Evolutionary conservation across 2,329 filamentous ascomycete species (phyloP).

Genomic region (Penicillium sclerotigenum): DNA sequence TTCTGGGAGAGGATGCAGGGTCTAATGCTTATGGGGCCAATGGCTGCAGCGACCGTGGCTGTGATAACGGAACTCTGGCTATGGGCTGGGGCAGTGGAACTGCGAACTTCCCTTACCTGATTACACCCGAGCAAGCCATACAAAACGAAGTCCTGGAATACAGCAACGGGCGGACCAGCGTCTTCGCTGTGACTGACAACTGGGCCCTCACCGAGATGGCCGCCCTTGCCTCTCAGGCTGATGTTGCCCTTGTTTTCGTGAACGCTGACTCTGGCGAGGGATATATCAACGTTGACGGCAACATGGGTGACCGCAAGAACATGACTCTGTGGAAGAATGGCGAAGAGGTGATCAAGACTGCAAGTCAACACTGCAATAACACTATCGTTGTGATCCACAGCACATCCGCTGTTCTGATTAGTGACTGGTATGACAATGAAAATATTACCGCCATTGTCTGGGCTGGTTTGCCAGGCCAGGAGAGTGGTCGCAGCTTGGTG

Average conservation of each 20-base stretch:
- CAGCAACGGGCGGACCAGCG: conserved; percentile 59
- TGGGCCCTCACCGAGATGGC: conserved; percentile 53
- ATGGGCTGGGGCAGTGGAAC: conserved; percentile 63
- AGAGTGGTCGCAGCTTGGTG: conserved; percentile 70
- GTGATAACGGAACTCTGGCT: conserved; percentile 58
- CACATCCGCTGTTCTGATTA: conserved; percentile 72
- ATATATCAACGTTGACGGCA: conserved; percentile 77
- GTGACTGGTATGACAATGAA: conserved; percentile 57
- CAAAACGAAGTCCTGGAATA: conserved; percentile 59
- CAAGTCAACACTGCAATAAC: conserved; percentile 75
- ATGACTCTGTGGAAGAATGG: conserved; percentile 83
- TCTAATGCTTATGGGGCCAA: conserved; percentile 73
- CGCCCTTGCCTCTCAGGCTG: conserved; percentile 50
- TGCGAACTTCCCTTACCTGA: conserved; percentile 60
- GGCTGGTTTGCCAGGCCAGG: conserved; percentile 71
- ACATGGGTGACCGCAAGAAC: conserved; percentile 86
- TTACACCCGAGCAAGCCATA: conserved; percentile 62
- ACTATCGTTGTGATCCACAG: conserved; percentile 91
- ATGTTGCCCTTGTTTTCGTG: conserved; percentile 74
- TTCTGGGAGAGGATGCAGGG: conserved; percentile 81
- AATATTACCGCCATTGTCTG: conserved; percentile 74
- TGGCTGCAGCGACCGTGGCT: conserved; percentile 68
- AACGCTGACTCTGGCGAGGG: conserved; percentile 86
- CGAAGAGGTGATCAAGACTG: conserved; percentile 75
- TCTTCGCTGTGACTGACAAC: conserved; percentile 60